Evolutionary conservation across 257 asterid species (phyloP).

Genomic region (Anisodus acutangulus): DNA sequence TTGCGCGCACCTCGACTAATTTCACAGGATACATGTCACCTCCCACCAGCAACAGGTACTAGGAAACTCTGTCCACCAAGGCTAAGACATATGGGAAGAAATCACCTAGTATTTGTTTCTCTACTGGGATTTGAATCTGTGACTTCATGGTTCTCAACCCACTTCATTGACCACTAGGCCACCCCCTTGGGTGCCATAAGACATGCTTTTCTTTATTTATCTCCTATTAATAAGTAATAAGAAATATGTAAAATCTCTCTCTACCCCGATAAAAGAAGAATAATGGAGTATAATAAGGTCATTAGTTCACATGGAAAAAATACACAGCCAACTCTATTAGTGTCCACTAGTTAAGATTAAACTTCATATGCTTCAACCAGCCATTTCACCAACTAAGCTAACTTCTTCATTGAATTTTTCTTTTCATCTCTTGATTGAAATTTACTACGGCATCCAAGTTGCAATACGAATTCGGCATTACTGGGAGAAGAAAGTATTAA

Average conservation of each 20-base stretch:
- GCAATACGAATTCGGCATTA: neutral
- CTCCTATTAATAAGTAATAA: neutral
- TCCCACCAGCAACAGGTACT: too few relatives aligned
- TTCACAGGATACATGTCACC: too few relatives aligned
- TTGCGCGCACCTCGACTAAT: too few relatives aligned
- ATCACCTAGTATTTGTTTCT: too few relatives aligned
- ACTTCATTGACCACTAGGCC: too few relatives aligned
- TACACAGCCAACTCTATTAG: neutral
- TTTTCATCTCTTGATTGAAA: neutral
- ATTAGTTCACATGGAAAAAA: neutral
- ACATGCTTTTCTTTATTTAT: neutral
- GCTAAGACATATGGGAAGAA: too few relatives aligned
- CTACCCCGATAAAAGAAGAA: neutral
- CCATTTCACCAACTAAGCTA: neutral
- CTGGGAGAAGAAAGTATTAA: constrained; percentile 6
- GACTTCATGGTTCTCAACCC: too few relatives aligned
- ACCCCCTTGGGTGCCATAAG: neutral
- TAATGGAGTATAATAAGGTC: neutral
- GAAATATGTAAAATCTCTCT: neutral
- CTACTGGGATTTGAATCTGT: too few relatives aligned
- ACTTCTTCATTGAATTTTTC: neutral
- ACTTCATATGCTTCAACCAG: neutral
- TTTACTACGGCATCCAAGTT: neutral
- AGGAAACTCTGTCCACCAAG: too few relatives aligned
- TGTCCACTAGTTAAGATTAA: neutral